These are phyloP conservation scores for Populus hybrid DNA, from an alignment of 441 rosid genomes.

Conservation along the genomic window DNA sequence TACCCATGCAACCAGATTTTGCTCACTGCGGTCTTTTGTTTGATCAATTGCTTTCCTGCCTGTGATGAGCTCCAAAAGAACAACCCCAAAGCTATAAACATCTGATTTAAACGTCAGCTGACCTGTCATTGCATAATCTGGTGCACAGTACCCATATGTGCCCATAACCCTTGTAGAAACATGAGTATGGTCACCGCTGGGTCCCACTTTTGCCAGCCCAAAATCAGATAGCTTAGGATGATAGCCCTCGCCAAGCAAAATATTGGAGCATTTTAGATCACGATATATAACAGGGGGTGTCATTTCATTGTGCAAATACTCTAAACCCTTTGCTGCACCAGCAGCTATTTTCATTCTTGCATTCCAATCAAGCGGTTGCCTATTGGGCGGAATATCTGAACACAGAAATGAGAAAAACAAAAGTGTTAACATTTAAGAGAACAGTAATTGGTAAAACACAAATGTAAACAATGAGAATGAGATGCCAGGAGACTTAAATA, in stretches of 20 bases:
- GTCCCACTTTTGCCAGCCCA: slow-evolving; percentile 88
- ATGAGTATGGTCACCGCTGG: slow-evolving; percentile 89
- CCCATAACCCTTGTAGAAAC: slow-evolving; percentile 98
- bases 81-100: slow-evolving; percentile 90
- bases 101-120: slow-evolving; percentile 87
- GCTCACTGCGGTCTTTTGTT: slow-evolving; percentile 60
- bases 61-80: slow-evolving; percentile 81
- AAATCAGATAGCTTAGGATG: slow-evolving; percentile 90
- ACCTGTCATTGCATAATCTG: slow-evolving; percentile 30
- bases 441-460: not conserved
- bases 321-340: slow-evolving; percentile 91
- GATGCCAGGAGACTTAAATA: slow-evolving; percentile 24
- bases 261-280: slow-evolving; percentile 85
- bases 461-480: not conserved
- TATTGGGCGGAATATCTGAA: slow-evolving; percentile 68
- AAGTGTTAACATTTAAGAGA: not conserved
- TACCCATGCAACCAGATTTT: slow-evolving; percentile 94
- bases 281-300: slow-evolving; percentile 86
- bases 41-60: slow-evolving; percentile 94
- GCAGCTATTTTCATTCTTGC: slow-evolving; percentile 51
- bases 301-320: slow-evolving; percentile 84
- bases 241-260: slow-evolving; percentile 77
- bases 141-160: slow-evolving; percentile 92
- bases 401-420: slow-evolving; percentile 9
- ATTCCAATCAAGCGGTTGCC: slow-evolving; percentile 57